Conservation (phyloP, 1,284 basidiomycete genomes). For the Papiliotrema fonsecae region DNA sequence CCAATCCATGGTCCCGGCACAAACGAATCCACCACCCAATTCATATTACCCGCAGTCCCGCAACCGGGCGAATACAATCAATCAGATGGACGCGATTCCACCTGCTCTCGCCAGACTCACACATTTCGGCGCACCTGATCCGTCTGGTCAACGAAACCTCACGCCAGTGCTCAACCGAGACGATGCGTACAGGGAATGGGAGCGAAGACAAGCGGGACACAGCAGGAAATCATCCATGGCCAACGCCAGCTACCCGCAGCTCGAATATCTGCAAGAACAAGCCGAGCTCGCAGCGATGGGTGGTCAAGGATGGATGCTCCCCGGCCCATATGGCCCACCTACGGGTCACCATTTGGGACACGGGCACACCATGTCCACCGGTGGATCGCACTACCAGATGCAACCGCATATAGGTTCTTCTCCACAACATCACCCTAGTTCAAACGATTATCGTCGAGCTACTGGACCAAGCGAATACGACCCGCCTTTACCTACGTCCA, state of each 20-base stretch:
- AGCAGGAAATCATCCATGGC: constrained; percentile 33
- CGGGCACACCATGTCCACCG: constrained; percentile 15
- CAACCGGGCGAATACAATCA: constrained; percentile 79
- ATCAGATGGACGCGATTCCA: constrained; percentile 79
- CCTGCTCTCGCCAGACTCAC: constrained; percentile 82
- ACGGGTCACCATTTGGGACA: constrained; percentile 6
- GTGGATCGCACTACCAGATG: constrained; percentile 35
- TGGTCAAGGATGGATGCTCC: constrained; percentile 34
- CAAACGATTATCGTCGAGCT: constrained; percentile 19
- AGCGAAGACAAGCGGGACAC: constrained; percentile 55
- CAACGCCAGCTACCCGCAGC: constrained; percentile 69
- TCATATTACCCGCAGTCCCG: constrained; percentile 63
- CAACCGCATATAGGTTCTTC: constrained; percentile 36
- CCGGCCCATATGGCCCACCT: constrained; percentile 29
- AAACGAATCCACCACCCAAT: constrained; percentile 49
- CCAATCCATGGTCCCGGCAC: constrained; percentile 41
- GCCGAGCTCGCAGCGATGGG: constrained; percentile 67
- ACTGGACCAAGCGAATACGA: constrained; percentile 35
- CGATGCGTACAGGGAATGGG: constrained; percentile 85
- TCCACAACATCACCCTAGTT: constrained; percentile 11
- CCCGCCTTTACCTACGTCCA: constrained; percentile 15
- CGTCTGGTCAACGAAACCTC: constrained; percentile 62
- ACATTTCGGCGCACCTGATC: constrained; percentile 76
- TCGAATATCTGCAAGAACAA: constrained; percentile 86
- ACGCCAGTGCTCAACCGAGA: constrained; percentile 85